Conservation (phyloP, 2,329 filamentous ascomycete species). For the Fusarium veterinarium region DNA sequence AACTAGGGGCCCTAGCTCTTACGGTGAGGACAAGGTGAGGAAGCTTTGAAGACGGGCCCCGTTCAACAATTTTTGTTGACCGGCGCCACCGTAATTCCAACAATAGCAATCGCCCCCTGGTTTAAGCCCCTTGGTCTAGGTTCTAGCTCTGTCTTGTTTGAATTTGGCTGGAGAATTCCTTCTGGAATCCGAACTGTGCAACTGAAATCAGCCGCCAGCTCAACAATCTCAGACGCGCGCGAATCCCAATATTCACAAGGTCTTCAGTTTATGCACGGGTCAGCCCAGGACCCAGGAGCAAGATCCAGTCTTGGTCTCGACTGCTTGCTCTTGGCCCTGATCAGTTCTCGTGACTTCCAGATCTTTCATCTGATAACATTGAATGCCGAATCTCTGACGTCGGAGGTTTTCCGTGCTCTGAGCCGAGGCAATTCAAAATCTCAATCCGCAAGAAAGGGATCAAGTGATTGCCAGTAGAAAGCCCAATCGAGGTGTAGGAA, state of each 20-base stretch:
- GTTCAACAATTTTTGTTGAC: conserved; percentile 40
- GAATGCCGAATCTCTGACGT: conserved; percentile 17
- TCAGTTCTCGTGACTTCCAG: conserved; percentile 23
- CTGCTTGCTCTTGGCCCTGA: conserved; percentile 11
- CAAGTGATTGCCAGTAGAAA: conserved; percentile 10
- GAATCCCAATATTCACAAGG: conserved; percentile 27
- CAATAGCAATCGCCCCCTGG: conserved; percentile 33
- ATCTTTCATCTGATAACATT: conserved; percentile 15
- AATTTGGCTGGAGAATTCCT: conserved; percentile 11
- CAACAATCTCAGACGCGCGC: conserved; percentile 33
- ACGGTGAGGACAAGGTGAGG: conserved; percentile 39
- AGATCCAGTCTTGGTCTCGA: not conserved
- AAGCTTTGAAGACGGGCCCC: conserved; percentile 15
- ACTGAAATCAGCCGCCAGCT: conserved; percentile 15
- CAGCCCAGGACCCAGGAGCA: conserved; percentile 7
- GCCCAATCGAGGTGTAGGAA: conserved; percentile 12
- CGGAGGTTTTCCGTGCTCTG: conserved; percentile 25
- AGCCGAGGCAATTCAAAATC: conserved; percentile 38
- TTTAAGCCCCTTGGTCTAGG: not conserved
- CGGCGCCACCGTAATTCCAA: conserved; percentile 30
- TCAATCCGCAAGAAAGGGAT: conserved; percentile 24
- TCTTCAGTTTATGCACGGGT: conserved; percentile 14
- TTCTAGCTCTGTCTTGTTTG: conserved; percentile 1
- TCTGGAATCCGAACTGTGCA: conserved; percentile 16
- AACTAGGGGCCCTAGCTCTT: conserved; percentile 19